Percentiles rank a stretch among this genome's conserved stretches.
These are phyloP conservation scores for Polygonum aviculare DNA, from an alignment of 148 eudicot species.

Conservation along the genomic window DNA sequence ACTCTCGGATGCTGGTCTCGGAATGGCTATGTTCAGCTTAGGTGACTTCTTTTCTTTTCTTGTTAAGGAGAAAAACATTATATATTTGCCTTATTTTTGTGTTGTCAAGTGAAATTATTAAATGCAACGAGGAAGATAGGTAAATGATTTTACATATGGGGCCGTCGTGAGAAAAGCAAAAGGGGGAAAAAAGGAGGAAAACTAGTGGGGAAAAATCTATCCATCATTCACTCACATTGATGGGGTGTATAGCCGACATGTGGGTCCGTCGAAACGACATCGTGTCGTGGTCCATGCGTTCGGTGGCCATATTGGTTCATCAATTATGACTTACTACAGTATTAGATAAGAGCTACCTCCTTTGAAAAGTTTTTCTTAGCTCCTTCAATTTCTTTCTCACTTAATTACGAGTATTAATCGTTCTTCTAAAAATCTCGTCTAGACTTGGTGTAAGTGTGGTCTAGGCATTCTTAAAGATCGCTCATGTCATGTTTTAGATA, in stretches of 20 bases:
- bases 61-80: too few species aligned
- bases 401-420: background rate
- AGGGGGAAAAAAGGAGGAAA: background rate
- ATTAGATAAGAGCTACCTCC: background rate
- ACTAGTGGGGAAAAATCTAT: conserved; percentile 8
- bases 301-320: conserved; percentile 1
- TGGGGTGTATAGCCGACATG: conserved; percentile 15
- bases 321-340: background rate
- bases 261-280: conserved; percentile 10
- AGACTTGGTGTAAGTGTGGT: too few species aligned
- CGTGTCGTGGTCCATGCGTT: conserved; percentile 14
- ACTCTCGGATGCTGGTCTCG: conserved; percentile 54
- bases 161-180: conserved; percentile 4
- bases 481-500: too few species aligned
- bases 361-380: background rate
- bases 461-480: too few species aligned
- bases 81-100: too few species aligned
- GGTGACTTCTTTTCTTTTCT: conserved; percentile 15
- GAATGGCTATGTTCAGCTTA: conserved; percentile 63
- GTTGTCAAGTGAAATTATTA: too few species aligned
- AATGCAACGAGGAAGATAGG: conserved; percentile 4
- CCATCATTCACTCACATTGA: conserved; percentile 2
- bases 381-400: background rate
- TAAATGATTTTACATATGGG: background rate
- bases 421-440: background rate